phyloP scores from a whole-genome alignment of 345 rosid genomes.

The Diplotaxis tenuifolia region DNA sequence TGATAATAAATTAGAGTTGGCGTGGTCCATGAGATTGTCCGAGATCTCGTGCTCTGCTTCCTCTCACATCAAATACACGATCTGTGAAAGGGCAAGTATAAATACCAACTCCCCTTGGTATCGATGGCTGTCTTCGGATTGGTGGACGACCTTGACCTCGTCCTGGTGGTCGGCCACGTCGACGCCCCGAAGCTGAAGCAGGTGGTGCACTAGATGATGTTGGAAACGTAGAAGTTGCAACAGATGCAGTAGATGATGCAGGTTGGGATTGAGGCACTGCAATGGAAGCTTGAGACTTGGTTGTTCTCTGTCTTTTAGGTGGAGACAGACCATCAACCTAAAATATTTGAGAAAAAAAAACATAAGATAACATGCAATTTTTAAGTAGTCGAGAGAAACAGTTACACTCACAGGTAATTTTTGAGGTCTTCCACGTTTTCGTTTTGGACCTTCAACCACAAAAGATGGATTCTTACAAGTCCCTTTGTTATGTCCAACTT shows the following conservation, averaged over 20 bases:
- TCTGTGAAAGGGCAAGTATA: background rate
- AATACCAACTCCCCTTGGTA: background rate
- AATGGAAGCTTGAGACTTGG: background rate
- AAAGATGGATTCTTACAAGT: background rate
- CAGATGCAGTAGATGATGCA: background rate
- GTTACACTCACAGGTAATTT: too few species aligned
- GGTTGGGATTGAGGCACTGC: background rate
- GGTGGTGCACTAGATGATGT: background rate
- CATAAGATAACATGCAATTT: background rate
- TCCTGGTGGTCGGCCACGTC: background rate
- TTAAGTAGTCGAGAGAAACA: too few species aligned
- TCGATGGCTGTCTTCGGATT: background rate
- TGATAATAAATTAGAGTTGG: background rate
- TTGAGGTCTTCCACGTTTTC: too few species aligned
- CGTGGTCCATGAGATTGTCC: background rate
- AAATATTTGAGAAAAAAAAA: background rate
- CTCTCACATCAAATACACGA: background rate
- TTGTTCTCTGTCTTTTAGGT: background rate
- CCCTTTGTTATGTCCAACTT: background rate
- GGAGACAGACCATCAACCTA: background rate
- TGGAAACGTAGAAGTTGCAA: background rate
- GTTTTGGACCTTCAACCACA: too few species aligned
- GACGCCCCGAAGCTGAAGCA: background rate
- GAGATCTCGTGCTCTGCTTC: background rate
- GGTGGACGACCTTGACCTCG: background rate